phyloP scores from a whole-genome alignment of 2,329 filamentous ascomycete genomes.

The Neophaeococcomyces aloes region DNA sequence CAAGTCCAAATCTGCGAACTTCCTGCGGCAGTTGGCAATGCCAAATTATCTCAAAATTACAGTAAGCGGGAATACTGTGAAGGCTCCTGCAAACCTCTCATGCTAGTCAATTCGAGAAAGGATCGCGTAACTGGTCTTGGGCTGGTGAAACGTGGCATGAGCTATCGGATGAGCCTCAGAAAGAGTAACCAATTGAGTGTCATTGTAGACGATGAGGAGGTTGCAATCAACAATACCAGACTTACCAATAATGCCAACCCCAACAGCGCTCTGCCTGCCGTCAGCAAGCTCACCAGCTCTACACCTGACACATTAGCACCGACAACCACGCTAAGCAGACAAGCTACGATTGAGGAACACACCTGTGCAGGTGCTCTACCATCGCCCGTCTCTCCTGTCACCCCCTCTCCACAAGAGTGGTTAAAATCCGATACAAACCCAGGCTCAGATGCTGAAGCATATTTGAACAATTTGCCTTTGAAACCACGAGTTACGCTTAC shows the following conservation, averaged over 20 bases:
- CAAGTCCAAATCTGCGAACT: conserved; percentile 18
- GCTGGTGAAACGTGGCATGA: conserved; percentile 1
- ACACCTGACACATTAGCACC: background rate
- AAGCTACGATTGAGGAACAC: background rate
- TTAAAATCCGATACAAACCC: background rate
- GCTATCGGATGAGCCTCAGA: conserved; percentile 6
- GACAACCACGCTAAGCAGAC: background rate
- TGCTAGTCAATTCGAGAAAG: conserved; percentile 2
- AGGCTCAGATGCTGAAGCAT: background rate
- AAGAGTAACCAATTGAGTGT: conserved; percentile 3
- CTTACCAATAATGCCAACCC: background rate
- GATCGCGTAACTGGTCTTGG: conserved; percentile 6
- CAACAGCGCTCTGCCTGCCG: background rate
- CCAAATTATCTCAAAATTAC: conserved; percentile 7
- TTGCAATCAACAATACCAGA: background rate
- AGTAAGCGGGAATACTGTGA: conserved; percentile 14
- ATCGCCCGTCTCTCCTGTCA: conserved; percentile 1
- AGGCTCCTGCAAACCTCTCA: conserved; percentile 14
- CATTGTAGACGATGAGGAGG: conserved; percentile 5
- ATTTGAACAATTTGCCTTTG: background rate
- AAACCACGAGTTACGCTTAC: conserved; percentile 6
- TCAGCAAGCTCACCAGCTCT: conserved; percentile 1
- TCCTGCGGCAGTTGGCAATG: conserved; percentile 12
- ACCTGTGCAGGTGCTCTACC: background rate
- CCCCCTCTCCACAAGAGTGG: background rate